Evolutionary conservation across 176 grass and related monocot genomes (phyloP).

Genomic region (Cenchrus fungigraminus): DNA sequence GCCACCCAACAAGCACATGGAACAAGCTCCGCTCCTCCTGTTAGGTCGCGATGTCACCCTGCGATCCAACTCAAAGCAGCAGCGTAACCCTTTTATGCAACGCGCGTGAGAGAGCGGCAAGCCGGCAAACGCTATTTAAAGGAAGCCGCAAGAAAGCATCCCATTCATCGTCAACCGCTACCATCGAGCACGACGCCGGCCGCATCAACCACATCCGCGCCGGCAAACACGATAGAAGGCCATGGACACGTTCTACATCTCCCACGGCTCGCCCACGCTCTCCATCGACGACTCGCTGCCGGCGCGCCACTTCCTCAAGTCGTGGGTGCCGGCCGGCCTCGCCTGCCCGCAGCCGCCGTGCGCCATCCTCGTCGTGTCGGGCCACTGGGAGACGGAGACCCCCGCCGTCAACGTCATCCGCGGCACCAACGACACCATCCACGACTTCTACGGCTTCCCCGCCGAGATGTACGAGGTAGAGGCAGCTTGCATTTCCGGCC

Average conservation of each 20-base stretch:
- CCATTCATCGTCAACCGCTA: too few relatives aligned
- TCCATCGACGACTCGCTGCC: conserved; percentile 17
- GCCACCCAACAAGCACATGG: too few relatives aligned
- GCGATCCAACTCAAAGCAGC: background rate
- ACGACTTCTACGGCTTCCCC: conserved; percentile 69
- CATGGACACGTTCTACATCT: conserved; percentile 22
- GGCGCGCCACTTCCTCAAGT: conserved; percentile 71
- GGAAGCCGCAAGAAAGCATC: too few relatives aligned
- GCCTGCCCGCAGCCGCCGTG: conserved; percentile 43
- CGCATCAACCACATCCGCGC: too few relatives aligned
- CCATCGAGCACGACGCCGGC: too few relatives aligned
- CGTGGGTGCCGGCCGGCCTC: conserved; percentile 52
- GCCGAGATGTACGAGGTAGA: conserved; percentile 57
- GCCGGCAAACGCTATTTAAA: too few relatives aligned
- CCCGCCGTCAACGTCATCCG: conserved; percentile 28
- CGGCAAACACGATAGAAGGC: too few relatives aligned
- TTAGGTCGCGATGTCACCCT: background rate
- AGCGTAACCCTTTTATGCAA: too few relatives aligned
- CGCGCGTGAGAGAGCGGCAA: too few relatives aligned
- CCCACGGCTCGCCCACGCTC: too few relatives aligned
- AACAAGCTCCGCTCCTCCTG: background rate
- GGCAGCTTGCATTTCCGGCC: too few relatives aligned
- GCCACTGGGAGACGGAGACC: too few relatives aligned
- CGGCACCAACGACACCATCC: conserved; percentile 30
- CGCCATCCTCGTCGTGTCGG: conserved; percentile 69